Evolutionary conservation across 2,329 filamentous ascomycete species (phyloP).

Genomic region (Ceratocystis diversiconidia): DNA sequence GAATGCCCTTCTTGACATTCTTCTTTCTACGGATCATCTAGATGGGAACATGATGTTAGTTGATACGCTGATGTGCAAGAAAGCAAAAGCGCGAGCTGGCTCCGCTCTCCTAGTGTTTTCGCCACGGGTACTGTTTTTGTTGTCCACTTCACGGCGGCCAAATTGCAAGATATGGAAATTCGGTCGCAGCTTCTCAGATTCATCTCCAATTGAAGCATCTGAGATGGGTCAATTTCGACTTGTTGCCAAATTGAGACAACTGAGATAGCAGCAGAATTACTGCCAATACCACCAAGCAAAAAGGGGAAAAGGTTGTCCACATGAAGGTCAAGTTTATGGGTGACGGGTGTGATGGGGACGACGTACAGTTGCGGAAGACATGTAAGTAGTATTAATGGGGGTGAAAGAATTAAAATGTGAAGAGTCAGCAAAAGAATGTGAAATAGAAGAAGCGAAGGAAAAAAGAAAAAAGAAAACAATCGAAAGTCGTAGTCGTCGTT

Average conservation of each 20-base stretch:
- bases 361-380: constrained; percentile 27
- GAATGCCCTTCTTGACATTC: constrained; percentile 99
- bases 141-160: neutral
- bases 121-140: neutral
- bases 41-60: constrained; percentile 22
- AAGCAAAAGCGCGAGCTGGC: constrained; percentile 7
- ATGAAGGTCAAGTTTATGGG: constrained; percentile 9
- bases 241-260: neutral
- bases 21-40: constrained; percentile 99
- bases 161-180: neutral
- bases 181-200: too few species aligned
- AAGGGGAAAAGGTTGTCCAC: constrained; percentile 2
- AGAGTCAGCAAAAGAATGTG: constrained; percentile 8
- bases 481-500: constrained; percentile 9
- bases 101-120: constrained; percentile 6
- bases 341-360: constrained; percentile 9
- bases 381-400: constrained; percentile 20
- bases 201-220: neutral
- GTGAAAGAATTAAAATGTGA: constrained; percentile 17
- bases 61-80: constrained; percentile 12
- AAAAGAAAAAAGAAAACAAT: constrained; percentile 6
- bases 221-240: neutral
- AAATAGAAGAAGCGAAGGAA: constrained; percentile 13
- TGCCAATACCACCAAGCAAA: neutral
- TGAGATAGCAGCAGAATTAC: neutral